These are phyloP conservation scores for Pseudoscleropodium purum DNA, from an alignment of 225 moss, liverwort and hornwort species.

Conservation along the genomic window DNA sequence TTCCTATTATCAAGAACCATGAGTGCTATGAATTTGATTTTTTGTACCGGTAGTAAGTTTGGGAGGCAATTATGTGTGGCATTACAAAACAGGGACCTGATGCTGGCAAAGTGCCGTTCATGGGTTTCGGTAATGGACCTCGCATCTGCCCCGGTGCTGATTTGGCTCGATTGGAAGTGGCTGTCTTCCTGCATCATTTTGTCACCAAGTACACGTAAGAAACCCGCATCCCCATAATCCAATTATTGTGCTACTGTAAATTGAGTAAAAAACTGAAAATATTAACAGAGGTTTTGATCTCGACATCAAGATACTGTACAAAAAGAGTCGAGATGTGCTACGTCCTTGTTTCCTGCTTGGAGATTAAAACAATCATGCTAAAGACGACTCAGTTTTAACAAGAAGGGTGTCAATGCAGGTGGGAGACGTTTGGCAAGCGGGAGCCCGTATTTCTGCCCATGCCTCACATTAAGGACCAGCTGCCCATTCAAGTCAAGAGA, in stretches of 20 bases:
- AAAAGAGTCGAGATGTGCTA: background rate
- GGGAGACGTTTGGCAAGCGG: conserved; percentile 21
- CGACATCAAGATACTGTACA: background rate
- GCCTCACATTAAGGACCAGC: conserved; percentile 23
- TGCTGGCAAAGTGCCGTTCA: conserved; percentile 18
- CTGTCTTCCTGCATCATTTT: conserved; percentile 49
- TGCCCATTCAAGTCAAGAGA: conserved; percentile 16
- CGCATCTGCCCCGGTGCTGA: conserved; percentile 48
- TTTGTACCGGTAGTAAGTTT: background rate
- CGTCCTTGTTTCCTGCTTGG: background rate
- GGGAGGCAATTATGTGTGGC: background rate
- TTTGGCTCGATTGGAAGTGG: conserved; percentile 45
- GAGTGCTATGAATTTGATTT: background rate
- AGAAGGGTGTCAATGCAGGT: background rate
- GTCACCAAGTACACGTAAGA: conserved; percentile 42
- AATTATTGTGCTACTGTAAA: no score
- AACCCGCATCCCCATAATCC: background rate
- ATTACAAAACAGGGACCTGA: conserved; percentile 8
- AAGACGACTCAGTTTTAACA: background rate
- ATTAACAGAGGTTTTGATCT: background rate
- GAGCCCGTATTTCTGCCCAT: conserved; percentile 31
- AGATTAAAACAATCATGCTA: background rate
- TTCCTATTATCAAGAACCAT: background rate
- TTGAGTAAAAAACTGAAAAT: no score
- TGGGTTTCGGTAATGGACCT: conserved; percentile 43